These are phyloP conservation scores for Peronosclerospora sorghi DNA, from an alignment of 352 stramenopile species.

Conservation along the genomic window DNA sequence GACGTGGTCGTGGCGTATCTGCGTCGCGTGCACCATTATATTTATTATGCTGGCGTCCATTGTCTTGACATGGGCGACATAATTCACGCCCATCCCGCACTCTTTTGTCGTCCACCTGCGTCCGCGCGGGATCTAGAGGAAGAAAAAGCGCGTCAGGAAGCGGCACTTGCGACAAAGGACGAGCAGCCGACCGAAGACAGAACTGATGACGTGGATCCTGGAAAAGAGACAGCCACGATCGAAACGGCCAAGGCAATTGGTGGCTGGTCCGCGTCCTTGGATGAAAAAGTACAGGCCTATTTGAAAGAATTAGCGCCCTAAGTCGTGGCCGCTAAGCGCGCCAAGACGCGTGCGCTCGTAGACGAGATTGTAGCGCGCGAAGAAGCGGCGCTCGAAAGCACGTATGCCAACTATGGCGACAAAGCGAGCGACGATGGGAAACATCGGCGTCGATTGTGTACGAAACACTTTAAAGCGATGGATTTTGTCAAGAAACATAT, in stretches of 20 bases:
- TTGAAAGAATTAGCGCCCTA: conserved; percentile 44
- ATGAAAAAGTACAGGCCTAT: conserved; percentile 66
- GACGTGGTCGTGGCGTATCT: conserved; percentile 91
- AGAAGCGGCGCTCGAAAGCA: conserved; percentile 58
- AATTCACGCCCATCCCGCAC: conserved; percentile 69
- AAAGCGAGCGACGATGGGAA: conserved; percentile 77
- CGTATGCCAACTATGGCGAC: conserved; percentile 75
- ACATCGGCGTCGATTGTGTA: conserved; percentile 73
- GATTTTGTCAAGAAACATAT: conserved; percentile 87
- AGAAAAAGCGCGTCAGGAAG: conserved; percentile 54
- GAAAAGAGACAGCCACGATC: conserved; percentile 3
- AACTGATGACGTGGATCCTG: conserved; percentile 7
- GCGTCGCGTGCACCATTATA: conserved; percentile 90
- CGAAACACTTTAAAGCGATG: conserved; percentile 80
- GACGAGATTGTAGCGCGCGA: conserved; percentile 66
- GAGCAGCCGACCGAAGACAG: conserved; percentile 9
- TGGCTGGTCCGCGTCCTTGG: conserved; percentile 60
- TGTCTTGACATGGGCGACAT: conserved; percentile 83
- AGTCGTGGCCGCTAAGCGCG: conserved; percentile 33
- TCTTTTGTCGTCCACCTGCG: conserved; percentile 62
- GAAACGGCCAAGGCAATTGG: conserved; percentile 40
- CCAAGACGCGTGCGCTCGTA: conserved; percentile 51
- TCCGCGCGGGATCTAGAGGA: conserved; percentile 66
- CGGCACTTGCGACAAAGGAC: too few species aligned
- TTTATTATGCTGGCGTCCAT: conserved; percentile 88